phyloP scores from a whole-genome alignment of 2,329 filamentous ascomycete genomes.

The Fragosphaeria purpurea region DNA sequence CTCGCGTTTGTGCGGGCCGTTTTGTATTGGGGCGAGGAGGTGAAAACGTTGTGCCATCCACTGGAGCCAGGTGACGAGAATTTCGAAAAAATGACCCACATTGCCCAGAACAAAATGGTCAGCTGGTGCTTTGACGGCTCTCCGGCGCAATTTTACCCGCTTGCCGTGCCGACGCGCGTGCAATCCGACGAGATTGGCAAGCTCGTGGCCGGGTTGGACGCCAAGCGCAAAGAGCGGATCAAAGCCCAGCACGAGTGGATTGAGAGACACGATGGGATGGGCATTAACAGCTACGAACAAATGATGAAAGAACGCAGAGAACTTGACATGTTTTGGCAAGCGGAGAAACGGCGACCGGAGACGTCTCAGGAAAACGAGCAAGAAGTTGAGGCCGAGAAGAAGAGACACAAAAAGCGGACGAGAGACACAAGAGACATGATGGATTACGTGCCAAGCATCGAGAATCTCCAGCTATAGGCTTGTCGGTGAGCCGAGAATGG shows the following conservation, averaged over 20 bases:
- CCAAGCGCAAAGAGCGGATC: background rate
- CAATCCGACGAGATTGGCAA: background rate
- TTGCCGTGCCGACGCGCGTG: background rate
- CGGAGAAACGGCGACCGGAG: too few species aligned
- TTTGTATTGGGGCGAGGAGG: background rate
- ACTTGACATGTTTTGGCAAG: too few species aligned
- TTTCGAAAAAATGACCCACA: background rate
- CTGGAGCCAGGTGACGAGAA: background rate
- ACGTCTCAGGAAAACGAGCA: too few species aligned
- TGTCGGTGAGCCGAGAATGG: too few species aligned
- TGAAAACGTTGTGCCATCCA: background rate
- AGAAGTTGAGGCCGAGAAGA: background rate
- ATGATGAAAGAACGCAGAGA: background rate
- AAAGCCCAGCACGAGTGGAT: background rate
- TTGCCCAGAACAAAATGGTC: background rate
- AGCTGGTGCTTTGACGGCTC: slow-evolving; percentile 2
- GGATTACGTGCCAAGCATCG: background rate
- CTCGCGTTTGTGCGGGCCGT: slow-evolving; percentile 5
- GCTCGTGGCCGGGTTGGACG: background rate
- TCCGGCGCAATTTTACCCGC: background rate
- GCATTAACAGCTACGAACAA: background rate
- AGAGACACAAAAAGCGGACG: background rate
- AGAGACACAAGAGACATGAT: background rate
- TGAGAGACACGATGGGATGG: background rate
- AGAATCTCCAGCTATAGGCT: too few species aligned